Base-by-base conservation (phyloP, 495 filamentous ascomycete genomes). In the Penicillium maclennaniae region DNA sequence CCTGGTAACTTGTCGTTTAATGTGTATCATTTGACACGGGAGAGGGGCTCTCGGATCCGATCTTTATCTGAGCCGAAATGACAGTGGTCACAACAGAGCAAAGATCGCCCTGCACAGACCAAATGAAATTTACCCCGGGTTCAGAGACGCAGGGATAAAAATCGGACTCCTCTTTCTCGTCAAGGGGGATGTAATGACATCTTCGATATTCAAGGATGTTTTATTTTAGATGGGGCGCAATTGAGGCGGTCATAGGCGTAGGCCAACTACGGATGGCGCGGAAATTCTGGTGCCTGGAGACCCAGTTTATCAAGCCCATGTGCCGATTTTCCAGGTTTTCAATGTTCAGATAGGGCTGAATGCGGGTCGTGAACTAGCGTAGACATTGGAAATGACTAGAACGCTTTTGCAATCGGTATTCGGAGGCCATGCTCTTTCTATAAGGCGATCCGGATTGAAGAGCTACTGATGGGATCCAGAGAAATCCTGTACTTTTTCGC, bases 241-340 rank as follows among this genome's bases (percentile, higher is more conserved):
- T 49, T 28, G 16, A 23, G 7, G 37, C 15, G 6, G 39, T 15
- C 26, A 41, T 37, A 50, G 39, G 25, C 21, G 21, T 9, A 14
- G 36, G 23, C 20, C 12, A 41, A 15, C 15, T 7, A 27, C 7
- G n/a, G 6, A 50, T 27, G 19, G 12, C 15, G 21, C 36, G 16
- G 48, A 31, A 50, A 50, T 36, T 43, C 48, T 43, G 48, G 48
- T 50, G 48, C 48, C 48, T 40, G 38, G 38, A 40, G 38, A 23
- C 23, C 23, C 23, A 23, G 23, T 23, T 23, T 23, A 23, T 23
- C 23, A 23, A 23, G 23, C 23, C 23, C 23, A 7, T 39, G 10
- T 15, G 37, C 37, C 37, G 27, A 31, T 3, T 7, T 31, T 31
- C 10, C 27, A 7, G 27, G 1, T 7, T 31, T 31, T 8, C 1